phyloP scores from a whole-genome alignment of 345 rosid species.

The Linum trigynum region DNA sequence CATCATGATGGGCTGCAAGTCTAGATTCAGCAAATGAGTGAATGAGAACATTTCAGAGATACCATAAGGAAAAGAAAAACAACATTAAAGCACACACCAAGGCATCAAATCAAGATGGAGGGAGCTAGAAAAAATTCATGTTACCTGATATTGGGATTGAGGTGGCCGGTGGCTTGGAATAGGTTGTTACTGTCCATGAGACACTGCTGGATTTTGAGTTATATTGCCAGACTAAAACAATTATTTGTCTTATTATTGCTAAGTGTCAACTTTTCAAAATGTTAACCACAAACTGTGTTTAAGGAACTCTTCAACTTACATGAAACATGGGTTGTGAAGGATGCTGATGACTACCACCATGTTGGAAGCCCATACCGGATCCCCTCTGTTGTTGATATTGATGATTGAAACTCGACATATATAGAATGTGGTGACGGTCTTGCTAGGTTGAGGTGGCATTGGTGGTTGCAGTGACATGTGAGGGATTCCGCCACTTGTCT shows the following conservation, averaged over 20 bases:
- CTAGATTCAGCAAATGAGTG: too few species aligned
- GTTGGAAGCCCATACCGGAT: conserved; percentile 58
- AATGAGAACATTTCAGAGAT: too few species aligned
- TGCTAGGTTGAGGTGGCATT: conserved; percentile 46
- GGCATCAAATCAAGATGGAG: too few species aligned
- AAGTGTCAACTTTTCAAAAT: background rate
- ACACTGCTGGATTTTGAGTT: conserved; percentile 44
- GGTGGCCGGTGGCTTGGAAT: conserved; percentile 44
- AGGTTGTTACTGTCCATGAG: conserved; percentile 52
- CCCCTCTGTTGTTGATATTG: conserved; percentile 60
- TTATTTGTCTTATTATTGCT: conserved; percentile 4
- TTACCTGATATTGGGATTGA: conserved; percentile 55
- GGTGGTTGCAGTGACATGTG: conserved; percentile 58
- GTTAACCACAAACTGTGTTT: background rate
- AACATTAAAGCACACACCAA: too few species aligned
- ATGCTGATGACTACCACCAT: conserved; percentile 61
- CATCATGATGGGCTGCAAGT: background rate
- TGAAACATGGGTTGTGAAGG: conserved; percentile 62
- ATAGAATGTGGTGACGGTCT: conserved; percentile 30
- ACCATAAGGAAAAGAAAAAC: too few species aligned
- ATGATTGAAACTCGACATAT: conserved; percentile 47
- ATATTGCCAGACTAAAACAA: conserved; percentile 45
- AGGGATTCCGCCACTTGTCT: conserved; percentile 35
- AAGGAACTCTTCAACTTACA: conserved; percentile 37
- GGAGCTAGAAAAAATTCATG: too few species aligned